Base-by-base conservation (phyloP, 805 yeast genomes). In the Saccharomycopsis selenospora region DNA sequence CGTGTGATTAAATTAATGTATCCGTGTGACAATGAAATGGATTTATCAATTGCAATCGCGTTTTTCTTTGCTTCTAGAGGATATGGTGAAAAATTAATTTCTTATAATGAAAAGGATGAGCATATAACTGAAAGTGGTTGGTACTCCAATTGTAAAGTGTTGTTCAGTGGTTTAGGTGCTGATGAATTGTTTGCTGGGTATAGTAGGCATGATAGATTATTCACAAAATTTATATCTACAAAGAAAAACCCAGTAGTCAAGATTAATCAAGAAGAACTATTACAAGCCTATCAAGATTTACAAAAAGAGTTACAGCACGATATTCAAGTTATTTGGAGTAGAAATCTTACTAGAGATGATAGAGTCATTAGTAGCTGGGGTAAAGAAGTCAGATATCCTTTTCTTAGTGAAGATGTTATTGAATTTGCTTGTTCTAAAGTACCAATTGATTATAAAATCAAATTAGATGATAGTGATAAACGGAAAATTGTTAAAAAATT, bases 141-240 rank as follows among this genome's bases (percentile, higher is more conserved):
- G 56, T 54, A 59, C 2, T 75, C 89, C 17, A 61, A 65, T 6
- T 75, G 88, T 6, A 76, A 79, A 55, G 95, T 93, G 0, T 63
- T 93, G 6, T 68, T 93, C 29, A 86, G 96, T 47, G 99, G 99
- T 0, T 70, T 93, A 10, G 99, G 99, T 1, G 99, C 99, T 0
- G 99, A 93, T 66, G 99, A 93, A 64, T 66, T 93, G 17, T 90
- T 85, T 69, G 99, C 96, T 0, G 99, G 99, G 0, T 93, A 93
- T 62, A 85, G 95, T 20, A 73, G 97, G 41, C 95, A 93, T 57
- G 82, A 77, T 53, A 64, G 76, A 28, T 59, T 75, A 1, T 75
- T 76, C 59, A 66, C 25, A 59, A 45, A 43, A 17, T 10, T 33
- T n/a, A 25, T 6, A 5, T 4, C 11, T 7, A 46, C 36, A 36